A percentile compares a stretch with the other conserved stretches of the same genome.
These are phyloP conservation scores for Nepenthes gracilis DNA, from an alignment of 148 eudicot species.

Conservation along the genomic window DNA sequence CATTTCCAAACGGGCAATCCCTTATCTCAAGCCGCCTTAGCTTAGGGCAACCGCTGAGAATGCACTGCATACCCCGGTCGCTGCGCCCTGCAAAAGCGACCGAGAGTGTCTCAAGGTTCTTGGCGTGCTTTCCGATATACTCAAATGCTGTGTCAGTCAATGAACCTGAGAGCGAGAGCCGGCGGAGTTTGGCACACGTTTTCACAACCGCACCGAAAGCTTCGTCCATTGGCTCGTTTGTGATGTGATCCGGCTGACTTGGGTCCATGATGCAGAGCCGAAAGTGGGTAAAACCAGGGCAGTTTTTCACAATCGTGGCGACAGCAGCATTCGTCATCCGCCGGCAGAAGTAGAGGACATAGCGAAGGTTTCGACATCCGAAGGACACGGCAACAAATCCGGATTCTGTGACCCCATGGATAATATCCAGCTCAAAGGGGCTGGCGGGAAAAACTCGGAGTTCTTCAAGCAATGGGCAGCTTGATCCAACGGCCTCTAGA, in stretches of 20 bases:
- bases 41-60: constrained; percentile 63
- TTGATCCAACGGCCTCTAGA: constrained; percentile 57
- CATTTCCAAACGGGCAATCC: constrained; percentile 76
- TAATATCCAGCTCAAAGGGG: constrained; percentile 45
- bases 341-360: constrained; percentile 71
- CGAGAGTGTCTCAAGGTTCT: constrained; percentile 73
- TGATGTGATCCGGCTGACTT: constrained; percentile 52
- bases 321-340: constrained; percentile 92
- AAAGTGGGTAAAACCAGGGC: constrained; percentile 73
- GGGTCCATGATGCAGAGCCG: constrained; percentile 90
- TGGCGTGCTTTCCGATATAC: constrained; percentile 75
- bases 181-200: constrained; percentile 50
- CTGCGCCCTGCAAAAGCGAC: constrained; percentile 89
- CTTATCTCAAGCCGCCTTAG: constrained; percentile 76
- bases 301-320: constrained; percentile 48
- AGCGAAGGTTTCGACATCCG: constrained; percentile 63
- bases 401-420: constrained; percentile 52
- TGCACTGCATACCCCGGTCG: constrained; percentile 63
- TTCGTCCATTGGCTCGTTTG: constrained; percentile 75
- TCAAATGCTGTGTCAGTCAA: constrained; percentile 64
- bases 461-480: constrained; percentile 70
- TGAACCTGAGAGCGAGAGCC: constrained; percentile 68
- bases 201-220: constrained; percentile 77
- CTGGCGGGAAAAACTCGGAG: constrained; percentile 76
- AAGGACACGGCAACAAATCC: constrained; percentile 69